Percentiles rank a stretch among this genome's conserved stretches.
Evolutionary conservation across 1,139 yeast species (phyloP).

Genomic region (Arxiozyma heterogenica): DNA sequence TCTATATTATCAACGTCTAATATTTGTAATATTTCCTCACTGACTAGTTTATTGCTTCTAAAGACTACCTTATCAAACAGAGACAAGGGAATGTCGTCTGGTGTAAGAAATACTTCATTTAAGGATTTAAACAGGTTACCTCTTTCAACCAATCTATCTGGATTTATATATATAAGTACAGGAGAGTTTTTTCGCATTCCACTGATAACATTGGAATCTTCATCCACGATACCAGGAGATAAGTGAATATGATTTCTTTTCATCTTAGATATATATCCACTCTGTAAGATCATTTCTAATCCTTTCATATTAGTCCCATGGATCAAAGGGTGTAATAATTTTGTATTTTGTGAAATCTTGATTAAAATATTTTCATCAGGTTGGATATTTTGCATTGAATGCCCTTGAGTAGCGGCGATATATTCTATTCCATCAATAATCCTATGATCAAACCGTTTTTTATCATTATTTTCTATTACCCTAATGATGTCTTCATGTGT

Average conservation of each 20-base stretch:
- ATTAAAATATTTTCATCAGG: constrained; percentile 39
- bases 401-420: constrained; percentile 92
- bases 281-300: constrained; percentile 39
- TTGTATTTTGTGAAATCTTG: constrained; percentile 21
- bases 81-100: constrained; percentile 48
- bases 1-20: constrained; percentile 5
- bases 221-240: constrained; percentile 39
- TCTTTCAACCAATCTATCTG: constrained; percentile 36
- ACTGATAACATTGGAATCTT: constrained; percentile 39
- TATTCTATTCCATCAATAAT: constrained; percentile 27
- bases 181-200: constrained; percentile 63
- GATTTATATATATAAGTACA: constrained; percentile 56
- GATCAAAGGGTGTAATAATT: constrained; percentile 42
- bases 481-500: constrained; percentile 49
- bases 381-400: constrained; percentile 46
- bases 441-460: constrained; percentile 52
- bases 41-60: constrained; percentile 8
- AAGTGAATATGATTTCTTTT: constrained; percentile 77
- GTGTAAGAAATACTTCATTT: constrained; percentile 67
- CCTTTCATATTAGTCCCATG: constrained; percentile 72
- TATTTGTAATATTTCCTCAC: background rate
- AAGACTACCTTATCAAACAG: constrained; percentile 37
- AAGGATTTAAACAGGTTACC: constrained; percentile 40
- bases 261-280: constrained; percentile 51
- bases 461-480: constrained; percentile 58